These are phyloP conservation scores for Erodium trifolium DNA, from an alignment of 441 rosid species.

Conservation along the genomic window DNA sequence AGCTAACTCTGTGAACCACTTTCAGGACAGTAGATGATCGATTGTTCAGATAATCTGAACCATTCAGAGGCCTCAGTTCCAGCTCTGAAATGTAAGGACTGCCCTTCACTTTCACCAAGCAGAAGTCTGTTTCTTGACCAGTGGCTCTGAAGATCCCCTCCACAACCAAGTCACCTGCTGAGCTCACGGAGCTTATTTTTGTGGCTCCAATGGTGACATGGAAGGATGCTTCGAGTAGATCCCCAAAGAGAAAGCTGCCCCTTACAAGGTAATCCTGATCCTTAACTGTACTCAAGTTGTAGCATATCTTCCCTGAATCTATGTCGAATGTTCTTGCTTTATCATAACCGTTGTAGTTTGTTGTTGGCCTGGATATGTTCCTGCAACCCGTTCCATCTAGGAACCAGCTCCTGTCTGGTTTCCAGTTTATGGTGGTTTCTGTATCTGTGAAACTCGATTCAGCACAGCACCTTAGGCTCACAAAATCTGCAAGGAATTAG, in stretches of 20 bases:
- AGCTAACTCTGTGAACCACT: slow-evolving; percentile 31
- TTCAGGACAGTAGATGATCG: slow-evolving; percentile 30
- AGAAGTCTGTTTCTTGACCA: slow-evolving; percentile 30
- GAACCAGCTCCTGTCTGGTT: slow-evolving; percentile 36
- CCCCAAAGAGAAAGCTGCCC: slow-evolving; percentile 30
- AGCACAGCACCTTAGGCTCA: slow-evolving; percentile 58
- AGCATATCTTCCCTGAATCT: slow-evolving; percentile 44
- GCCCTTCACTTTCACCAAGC: slow-evolving; percentile 36
- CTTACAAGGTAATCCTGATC: slow-evolving; percentile 41
- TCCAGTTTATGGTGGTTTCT: slow-evolving; percentile 26
- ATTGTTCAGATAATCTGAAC: slow-evolving; percentile 29
- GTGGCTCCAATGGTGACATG: slow-evolving; percentile 36
- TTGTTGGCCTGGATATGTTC: slow-evolving; percentile 18
- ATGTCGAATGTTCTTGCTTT: slow-evolving; percentile 34
- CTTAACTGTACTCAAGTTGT: slow-evolving; percentile 30
- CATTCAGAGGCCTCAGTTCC: slow-evolving; percentile 42
- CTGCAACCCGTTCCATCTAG: slow-evolving; percentile 29
- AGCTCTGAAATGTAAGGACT: slow-evolving; percentile 44
- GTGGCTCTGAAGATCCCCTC: slow-evolving; percentile 48
- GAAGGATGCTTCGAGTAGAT: slow-evolving; percentile 19
- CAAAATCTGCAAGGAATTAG: slow-evolving; percentile 34
- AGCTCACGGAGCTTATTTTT: slow-evolving; percentile 28
- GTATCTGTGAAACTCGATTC: slow-evolving; percentile 24
- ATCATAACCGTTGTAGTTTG: slow-evolving; percentile 14
- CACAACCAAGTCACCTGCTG: slow-evolving; percentile 21